Percentiles rank a stretch among this genome's conserved stretches.
These are phyloP conservation scores for Cytospora schulzeri DNA, from an alignment of 2,329 filamentous ascomycete genomes.

Conservation along the genomic window DNA sequence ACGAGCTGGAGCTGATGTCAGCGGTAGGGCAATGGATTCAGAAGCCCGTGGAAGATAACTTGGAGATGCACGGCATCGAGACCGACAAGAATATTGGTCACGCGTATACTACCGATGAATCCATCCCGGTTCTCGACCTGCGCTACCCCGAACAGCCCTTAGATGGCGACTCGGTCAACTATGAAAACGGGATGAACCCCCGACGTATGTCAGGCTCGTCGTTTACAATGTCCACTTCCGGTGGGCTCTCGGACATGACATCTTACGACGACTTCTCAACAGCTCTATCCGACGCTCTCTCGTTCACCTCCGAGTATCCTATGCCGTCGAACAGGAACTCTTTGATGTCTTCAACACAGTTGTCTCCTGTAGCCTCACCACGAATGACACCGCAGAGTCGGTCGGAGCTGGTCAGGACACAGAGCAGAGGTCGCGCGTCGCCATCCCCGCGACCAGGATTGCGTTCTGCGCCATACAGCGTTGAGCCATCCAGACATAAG, in stretches of 20 bases:
- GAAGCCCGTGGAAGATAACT: conserved; percentile 59
- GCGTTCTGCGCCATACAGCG: conserved; percentile 70
- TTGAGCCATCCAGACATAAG: conserved; percentile 65
- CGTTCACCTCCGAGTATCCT: conserved; percentile 68
- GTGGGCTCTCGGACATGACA: conserved; percentile 66
- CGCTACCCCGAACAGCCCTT: conserved; percentile 51
- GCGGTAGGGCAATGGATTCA: conserved; percentile 51
- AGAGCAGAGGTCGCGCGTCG: conserved; percentile 70
- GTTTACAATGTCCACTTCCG: conserved; percentile 70
- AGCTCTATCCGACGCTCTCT: conserved; percentile 66
- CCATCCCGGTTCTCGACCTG: conserved; percentile 63
- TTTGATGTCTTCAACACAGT: conserved; percentile 69
- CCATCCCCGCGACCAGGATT: conserved; percentile 70
- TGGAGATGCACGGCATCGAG: conserved; percentile 59
- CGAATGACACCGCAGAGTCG: conserved; percentile 63
- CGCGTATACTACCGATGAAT: conserved; percentile 64
- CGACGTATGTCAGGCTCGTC: conserved; percentile 73
- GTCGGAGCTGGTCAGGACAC: conserved; percentile 62
- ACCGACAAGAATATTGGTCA: conserved; percentile 63
- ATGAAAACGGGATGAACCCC: conserved; percentile 56
- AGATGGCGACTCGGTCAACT: conserved; percentile 54
- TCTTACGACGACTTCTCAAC: conserved; percentile 73
- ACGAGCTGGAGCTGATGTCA: conserved; percentile 32
- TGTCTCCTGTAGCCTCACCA: conserved; percentile 74
- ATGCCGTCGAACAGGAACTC: conserved; percentile 68